Evolutionary conservation across 2,329 filamentous ascomycete species (phyloP), one percentile per base, ranked within the genome.

Genomic region (Chaetothyriales sp.): DNA sequence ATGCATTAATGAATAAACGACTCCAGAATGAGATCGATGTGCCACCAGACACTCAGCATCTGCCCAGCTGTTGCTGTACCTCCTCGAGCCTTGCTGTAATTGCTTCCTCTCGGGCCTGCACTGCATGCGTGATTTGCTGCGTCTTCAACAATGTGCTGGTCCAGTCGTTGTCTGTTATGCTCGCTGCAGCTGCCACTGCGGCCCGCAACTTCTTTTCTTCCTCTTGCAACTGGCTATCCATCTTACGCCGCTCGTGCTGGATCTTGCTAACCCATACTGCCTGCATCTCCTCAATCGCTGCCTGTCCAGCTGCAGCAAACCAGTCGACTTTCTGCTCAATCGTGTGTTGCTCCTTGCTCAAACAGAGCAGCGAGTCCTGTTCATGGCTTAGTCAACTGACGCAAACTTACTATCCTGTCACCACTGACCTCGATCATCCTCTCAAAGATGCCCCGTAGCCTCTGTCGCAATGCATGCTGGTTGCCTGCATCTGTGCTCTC

Each of bases 61-160:
- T 39, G 32, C 10, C 15, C 32, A 39, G 32, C 65, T 96, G 86
- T 60, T 84, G 78, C 73, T 96, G 96, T 52, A 96, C 76, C 66
- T 96, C 89, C 58, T 92, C 92, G 45, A 98, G 70, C 44, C 87
- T 78, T 3, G 77, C 73, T 43, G 95, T 74, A 68, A 96, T 90
- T 55, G 93, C 87, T 66, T 95, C 86, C 59, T 88, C 95, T 93
- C 56, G 87, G 84, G 52, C 89, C 78, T 50, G 95, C 72, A 12
- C 89, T 89, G 60, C 86, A 95, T 49, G 92, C 92, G 32, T 89
- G 83, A 68, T 95, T 95, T 52, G 79, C 74, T 57, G 86, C 83
- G 12, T 39, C 12, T 39, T 39, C 32, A 39, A 15, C 32, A 39
- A 15, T 15, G 32, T 15, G 12, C 32, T 39, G 32, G 2, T 39